A percentile compares a stretch with the other conserved stretches of the same genome.
phyloP scores from a whole-genome alignment of 2,329 filamentous ascomycete species.

The Fusarium succisae region DNA sequence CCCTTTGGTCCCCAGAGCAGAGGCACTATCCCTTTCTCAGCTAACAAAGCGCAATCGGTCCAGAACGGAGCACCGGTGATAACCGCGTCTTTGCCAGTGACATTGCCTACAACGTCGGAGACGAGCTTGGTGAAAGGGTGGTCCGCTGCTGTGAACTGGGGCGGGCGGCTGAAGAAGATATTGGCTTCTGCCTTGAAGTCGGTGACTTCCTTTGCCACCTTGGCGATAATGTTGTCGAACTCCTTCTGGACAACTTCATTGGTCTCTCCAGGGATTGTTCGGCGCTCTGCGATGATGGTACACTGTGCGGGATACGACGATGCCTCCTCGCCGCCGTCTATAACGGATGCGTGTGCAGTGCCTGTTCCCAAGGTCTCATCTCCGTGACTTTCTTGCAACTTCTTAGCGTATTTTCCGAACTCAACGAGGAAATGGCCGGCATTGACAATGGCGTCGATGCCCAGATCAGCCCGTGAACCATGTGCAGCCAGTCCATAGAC shows the following conservation, averaged over 20 bases:
- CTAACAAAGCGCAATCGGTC: conserved; percentile 61
- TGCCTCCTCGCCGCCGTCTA: conserved; percentile 60
- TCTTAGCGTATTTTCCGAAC: conserved; percentile 53
- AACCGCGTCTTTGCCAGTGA: conserved; percentile 40
- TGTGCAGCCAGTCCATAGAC: conserved; percentile 54
- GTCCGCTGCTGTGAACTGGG: conserved; percentile 51
- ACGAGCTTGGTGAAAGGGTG: conserved; percentile 53
- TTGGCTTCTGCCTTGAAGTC: conserved; percentile 53
- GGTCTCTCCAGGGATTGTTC: conserved; percentile 58
- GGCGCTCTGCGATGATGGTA: conserved; percentile 58
- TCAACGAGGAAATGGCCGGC: conserved; percentile 58
- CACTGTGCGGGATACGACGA: conserved; percentile 62
- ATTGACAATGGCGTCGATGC: conserved; percentile 60
- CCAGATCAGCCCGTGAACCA: conserved; percentile 54
- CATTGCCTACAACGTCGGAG: conserved; percentile 37
- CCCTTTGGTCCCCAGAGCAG: conserved; percentile 59
- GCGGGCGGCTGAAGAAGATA: conserved; percentile 53
- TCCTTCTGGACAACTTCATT: conserved; percentile 49
- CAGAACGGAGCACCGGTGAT: conserved; percentile 52
- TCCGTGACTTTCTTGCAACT: conserved; percentile 42
- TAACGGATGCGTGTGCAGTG: conserved; percentile 58
- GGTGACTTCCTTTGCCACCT: conserved; percentile 44
- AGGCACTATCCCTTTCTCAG: conserved; percentile 54
- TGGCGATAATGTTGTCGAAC: conserved; percentile 49
- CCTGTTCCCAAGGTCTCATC: conserved; percentile 49